Conservation (phyloP, 2,329 filamentous ascomycete genomes). For the Claviceps purpurea region DNA sequence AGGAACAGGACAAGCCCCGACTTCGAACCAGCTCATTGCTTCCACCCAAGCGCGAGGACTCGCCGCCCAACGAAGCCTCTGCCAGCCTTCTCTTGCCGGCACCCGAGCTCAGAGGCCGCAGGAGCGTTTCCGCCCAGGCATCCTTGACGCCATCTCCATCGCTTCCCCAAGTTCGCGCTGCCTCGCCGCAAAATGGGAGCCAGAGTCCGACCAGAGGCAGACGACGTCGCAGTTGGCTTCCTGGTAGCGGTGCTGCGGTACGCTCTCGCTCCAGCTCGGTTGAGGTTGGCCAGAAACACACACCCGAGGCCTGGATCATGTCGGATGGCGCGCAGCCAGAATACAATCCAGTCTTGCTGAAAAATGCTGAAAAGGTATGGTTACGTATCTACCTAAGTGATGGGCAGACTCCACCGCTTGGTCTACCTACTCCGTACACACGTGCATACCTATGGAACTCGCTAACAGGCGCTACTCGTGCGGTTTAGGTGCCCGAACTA, state of each 20-base stretch:
- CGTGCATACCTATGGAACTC: no score
- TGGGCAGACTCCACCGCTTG: neutral
- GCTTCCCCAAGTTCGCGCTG: slow-evolving; percentile 14
- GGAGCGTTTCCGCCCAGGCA: slow-evolving; percentile 36
- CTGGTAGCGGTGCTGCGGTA: slow-evolving; percentile 26
- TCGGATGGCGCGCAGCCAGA: slow-evolving; percentile 37
- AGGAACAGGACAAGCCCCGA: slow-evolving; percentile 13
- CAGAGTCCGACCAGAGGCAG: slow-evolving; percentile 33
- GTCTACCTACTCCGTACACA: no score
- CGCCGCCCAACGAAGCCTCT: slow-evolving; percentile 6
- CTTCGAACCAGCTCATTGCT: slow-evolving; percentile 22
- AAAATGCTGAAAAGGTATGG: slow-evolving; percentile 41
- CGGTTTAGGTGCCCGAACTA: slow-evolving; percentile 47
- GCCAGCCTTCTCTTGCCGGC: neutral
- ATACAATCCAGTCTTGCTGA: slow-evolving; percentile 40
- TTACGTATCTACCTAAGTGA: no score
- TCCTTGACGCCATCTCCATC: slow-evolving; percentile 4
- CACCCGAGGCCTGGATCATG: slow-evolving; percentile 39
- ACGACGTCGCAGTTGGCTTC: slow-evolving; percentile 40
- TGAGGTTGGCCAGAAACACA: slow-evolving; percentile 14
- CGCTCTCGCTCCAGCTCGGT: slow-evolving; percentile 38
- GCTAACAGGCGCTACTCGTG: neutral
- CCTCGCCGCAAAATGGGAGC: slow-evolving; percentile 19
- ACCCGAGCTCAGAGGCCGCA: slow-evolving; percentile 25
- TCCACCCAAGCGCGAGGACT: slow-evolving; percentile 12